Base-by-base conservation (phyloP, 2,329 filamentous ascomycete genomes). In the Botryotinia globosa region DNA sequence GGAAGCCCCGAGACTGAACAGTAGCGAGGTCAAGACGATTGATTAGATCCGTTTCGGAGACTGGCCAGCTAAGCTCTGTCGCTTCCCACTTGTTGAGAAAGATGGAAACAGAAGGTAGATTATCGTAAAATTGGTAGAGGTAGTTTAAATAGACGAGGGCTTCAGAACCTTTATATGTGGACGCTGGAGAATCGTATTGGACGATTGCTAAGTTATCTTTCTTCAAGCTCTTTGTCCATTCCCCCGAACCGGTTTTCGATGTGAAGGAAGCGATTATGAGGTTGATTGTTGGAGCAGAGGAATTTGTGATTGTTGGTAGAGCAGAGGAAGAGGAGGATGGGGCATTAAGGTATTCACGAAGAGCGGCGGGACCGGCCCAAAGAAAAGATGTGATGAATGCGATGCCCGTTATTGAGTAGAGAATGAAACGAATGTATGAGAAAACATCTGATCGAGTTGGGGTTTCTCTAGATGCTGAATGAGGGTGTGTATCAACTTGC, bases 371-470 rank as follows among this genome's bases (percentile, higher is more conserved):
- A 6, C 64, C 45, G 16, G 45, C 45, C 54, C 39, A 71, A 44
- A 64, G n/a, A 29, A 71, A 39, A 29, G 69, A 71, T 67, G 39
- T 58, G 22, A 71, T 71, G 14, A 71, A 71, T 8, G 61, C 61
- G 45, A 66, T 32, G 4, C 51, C 32, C 29, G 51, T 67, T 42
- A 66, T 37, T 12, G 62, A 34, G 48, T 71, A 71, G 16, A 66
- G 25, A 16, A 56, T n/a, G 22, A 42, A n/a, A 25, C 69, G 69
- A 58, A 67, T 59, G 14, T 59, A 59, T 58, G 34, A 48, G 20
- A 71, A 71, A 4, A 44, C 9, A 37, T 54, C 37, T 8, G 29
- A 39, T 48, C 18, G 7, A 25, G 32, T 29, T 22, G 29, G 34
- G 34, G 29, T 37, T n/a, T 45, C 39, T 32, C 25, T 58, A 29